These are phyloP conservation scores for Borealophlyctis nickersoniae DNA, from an alignment of 192 early-diverging fungal genomes.

Conservation along the genomic window DNA sequence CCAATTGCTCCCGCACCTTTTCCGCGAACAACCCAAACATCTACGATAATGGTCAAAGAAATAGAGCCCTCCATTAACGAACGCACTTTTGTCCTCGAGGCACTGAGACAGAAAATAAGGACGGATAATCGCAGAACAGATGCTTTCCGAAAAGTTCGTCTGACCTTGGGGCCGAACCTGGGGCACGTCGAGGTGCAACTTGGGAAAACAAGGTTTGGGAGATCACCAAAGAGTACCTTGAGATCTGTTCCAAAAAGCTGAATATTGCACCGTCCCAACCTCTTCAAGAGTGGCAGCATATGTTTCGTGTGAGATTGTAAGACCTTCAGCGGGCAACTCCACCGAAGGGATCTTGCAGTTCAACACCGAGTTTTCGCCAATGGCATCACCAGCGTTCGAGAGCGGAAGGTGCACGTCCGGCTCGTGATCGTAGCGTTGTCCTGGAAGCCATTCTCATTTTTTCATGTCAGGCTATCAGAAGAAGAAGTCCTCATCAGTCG, in stretches of 20 bases:
- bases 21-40: no score
- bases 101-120: slow-evolving; percentile 66
- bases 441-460: neutral
- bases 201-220: slow-evolving; percentile 66
- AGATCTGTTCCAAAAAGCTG: neutral
- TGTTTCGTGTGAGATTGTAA: slow-evolving; percentile 47
- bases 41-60: slow-evolving; percentile 23
- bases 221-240: neutral
- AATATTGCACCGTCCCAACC: neutral
- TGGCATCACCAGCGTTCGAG: slow-evolving; percentile 79
- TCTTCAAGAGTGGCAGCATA: slow-evolving; percentile 38
- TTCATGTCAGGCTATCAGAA: slow-evolving; percentile 56
- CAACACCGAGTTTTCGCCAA: slow-evolving; percentile 81
- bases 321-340: slow-evolving; percentile 58
- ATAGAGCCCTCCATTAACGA: slow-evolving; percentile 66
- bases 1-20: no score
- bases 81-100: slow-evolving; percentile 67
- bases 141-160: slow-evolving; percentile 65
- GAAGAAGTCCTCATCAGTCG: slow-evolving; percentile 83
- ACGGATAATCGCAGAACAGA: slow-evolving; percentile 75
- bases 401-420: slow-evolving; percentile 45
- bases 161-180: slow-evolving; percentile 64
- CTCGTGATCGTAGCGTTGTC: neutral
- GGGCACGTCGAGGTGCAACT: slow-evolving; percentile 77
- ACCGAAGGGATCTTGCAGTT: slow-evolving; percentile 86